phyloP scores from a whole-genome alignment of 2,329 filamentous ascomycete species.

The Kalaharituber pfeilii region DNA sequence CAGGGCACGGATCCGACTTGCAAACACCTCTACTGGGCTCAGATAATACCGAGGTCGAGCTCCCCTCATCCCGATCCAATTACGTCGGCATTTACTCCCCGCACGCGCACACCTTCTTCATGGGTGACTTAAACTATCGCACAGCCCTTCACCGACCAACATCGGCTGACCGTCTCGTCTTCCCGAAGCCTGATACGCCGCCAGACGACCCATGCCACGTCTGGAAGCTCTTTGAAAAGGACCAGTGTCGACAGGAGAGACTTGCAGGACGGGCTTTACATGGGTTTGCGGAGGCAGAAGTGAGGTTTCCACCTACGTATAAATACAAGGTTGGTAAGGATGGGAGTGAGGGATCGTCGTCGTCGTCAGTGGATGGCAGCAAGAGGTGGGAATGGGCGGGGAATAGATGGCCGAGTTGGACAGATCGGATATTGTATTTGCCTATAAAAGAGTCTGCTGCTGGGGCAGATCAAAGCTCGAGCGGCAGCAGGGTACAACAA shows the following conservation, averaged over 20 bases:
- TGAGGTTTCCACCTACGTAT: constrained; percentile 81
- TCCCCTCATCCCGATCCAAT: constrained; percentile 24
- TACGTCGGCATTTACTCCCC: constrained; percentile 55
- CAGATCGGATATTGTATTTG: constrained; percentile 71
- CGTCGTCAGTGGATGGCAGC: constrained; percentile 19
- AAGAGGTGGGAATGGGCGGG: constrained; percentile 52
- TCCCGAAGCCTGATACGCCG: constrained; percentile 43
- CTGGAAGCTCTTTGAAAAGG: constrained; percentile 47
- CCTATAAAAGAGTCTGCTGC: constrained; percentile 19
- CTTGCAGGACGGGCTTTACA: constrained; percentile 55
- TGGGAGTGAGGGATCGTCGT: constrained; percentile 26
- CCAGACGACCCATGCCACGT: constrained; percentile 43
- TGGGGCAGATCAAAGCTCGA: not conserved
- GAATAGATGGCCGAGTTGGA: constrained; percentile 84
- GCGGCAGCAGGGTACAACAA: not conserved
- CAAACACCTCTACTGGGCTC: constrained; percentile 24
- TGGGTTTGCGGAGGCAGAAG: constrained; percentile 53
- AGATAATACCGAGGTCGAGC: constrained; percentile 25
- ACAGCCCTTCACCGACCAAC: constrained; percentile 51
- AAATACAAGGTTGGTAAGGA: constrained; percentile 44
- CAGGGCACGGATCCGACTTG: not conserved
- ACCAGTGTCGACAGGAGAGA: constrained; percentile 65
- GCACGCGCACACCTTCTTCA: constrained; percentile 62
- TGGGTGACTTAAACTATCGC: constrained; percentile 89
- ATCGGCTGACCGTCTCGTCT: constrained; percentile 37